Base-by-base conservation (phyloP, 805 yeast genomes). In the Debaryomyces hansenii region DNA sequence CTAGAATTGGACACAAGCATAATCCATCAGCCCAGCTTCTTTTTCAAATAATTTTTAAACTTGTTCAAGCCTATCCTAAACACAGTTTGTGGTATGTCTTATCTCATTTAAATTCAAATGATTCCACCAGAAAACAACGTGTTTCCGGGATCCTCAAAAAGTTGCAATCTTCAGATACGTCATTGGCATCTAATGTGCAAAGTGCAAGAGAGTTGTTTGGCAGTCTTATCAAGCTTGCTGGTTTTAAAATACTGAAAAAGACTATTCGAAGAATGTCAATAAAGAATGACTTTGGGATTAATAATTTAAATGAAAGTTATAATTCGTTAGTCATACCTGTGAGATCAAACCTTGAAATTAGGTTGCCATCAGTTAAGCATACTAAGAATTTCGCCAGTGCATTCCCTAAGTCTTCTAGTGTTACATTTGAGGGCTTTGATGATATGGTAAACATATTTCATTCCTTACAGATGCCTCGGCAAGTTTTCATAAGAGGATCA, bases 391-490 rank as follows among this genome's bases (percentile, higher is more conserved):
- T 63, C 33, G 68, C 74, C 47, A 62, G 61, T 16, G 79, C 87
- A 3, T 83, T 67, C 62, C 72, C 72, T 37, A 67, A 70, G 49
- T 58, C 69, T 11, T 62, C 76, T 1, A 55, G 71, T 55, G 47
- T 72, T 51, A 78, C 90, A 0, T 84, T 84, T 53, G 76, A 74
- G 20, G 75, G 74, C 24, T 82, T 91, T 59, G 88, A 86, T 7
- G 82, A 83, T 34, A 70, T 72, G 8, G 96, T 88, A 8, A 79
- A 76, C 41, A 78, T 94, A 8, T 80, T 90, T 66, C 71, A 82
- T 20, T 92, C 98, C 0, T 74, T 94, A 67, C 97, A 91, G 63
- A 83, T 80, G 67, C 99, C 99, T 0, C 80, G 89, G 55, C 84
- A 87, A 52, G 70, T 94, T 7, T 80, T 80, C 11, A 69, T 92